These are phyloP conservation scores for Penicillium verhagenii DNA, from an alignment of 495 filamentous ascomycete genomes.

Conservation along the genomic window DNA sequence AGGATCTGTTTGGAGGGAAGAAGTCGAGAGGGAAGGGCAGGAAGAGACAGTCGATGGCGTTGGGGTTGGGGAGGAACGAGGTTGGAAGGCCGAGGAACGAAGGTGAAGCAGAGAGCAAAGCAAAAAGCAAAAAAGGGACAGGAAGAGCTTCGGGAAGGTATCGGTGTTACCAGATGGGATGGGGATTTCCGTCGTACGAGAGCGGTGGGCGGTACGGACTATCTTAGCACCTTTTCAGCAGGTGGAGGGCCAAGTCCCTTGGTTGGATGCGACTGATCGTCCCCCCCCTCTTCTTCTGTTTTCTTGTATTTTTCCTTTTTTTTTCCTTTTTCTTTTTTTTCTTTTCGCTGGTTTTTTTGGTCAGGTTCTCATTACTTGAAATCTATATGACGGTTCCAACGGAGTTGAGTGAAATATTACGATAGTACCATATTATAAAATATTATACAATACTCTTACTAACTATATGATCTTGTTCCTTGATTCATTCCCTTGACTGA, in stretches of 20 bases:
- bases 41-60: not conserved
- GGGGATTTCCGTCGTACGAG: conserved; percentile 6
- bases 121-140: conserved; percentile 15
- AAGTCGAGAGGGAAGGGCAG: not conserved
- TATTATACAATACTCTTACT: too few species aligned
- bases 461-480: too few species aligned
- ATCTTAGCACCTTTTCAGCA: conserved; percentile 27
- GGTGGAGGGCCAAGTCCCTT: conserved; percentile 23
- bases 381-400: too few species aligned
- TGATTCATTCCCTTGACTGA: too few species aligned
- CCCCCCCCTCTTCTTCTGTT: conserved; percentile 6
- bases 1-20: not conserved
- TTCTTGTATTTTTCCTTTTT: not conserved
- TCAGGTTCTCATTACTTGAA: not conserved
- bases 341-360: not conserved
- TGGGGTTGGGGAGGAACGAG: too few species aligned
- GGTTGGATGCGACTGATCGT: conserved; percentile 20
- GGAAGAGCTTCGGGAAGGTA: not conserved
- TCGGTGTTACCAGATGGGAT: conserved; percentile 9
- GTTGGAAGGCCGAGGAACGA: not conserved
- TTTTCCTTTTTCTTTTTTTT: not conserved
- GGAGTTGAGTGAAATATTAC: too few species aligned
- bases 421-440: too few species aligned
- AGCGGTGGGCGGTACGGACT: conserved; percentile 11
- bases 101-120: conserved; percentile 8